Percentiles rank a stretch among this genome's conserved stretches.
Conservation (phyloP, 1,284 basidiomycete species). For the Wolfiporia cocos region DNA sequence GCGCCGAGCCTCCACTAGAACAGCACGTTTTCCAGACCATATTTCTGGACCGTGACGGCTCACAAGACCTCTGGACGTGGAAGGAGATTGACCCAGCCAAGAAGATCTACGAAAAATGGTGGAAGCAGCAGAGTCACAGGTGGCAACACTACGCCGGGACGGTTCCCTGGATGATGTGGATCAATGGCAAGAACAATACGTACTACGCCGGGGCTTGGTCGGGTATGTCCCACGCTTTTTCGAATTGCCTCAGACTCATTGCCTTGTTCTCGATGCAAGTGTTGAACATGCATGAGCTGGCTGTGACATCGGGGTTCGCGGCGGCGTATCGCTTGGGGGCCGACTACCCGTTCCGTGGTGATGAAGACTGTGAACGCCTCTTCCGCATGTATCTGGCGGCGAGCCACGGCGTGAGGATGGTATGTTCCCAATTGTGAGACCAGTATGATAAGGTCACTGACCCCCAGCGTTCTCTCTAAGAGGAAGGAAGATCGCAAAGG, state of each 20-base stretch:
- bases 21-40: constrained; percentile 62
- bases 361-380: constrained; percentile 36
- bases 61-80: constrained; percentile 43
- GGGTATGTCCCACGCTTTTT: constrained; percentile 16
- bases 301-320: constrained; percentile 51
- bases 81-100: constrained; percentile 43
- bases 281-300: constrained; percentile 54
- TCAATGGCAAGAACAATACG: constrained; percentile 47
- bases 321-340: constrained; percentile 56
- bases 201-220: constrained; percentile 38
- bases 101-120: constrained; percentile 51
- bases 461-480: background rate
- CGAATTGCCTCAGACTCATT: too few species aligned
- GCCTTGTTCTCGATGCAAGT: too few species aligned
- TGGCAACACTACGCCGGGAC: constrained; percentile 53
- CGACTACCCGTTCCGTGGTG: constrained; percentile 38
- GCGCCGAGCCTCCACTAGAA: constrained; percentile 26
- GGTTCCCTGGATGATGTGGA: constrained; percentile 56
- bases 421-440: too few species aligned
- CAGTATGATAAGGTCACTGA: background rate
- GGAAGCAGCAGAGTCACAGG: constrained; percentile 56
- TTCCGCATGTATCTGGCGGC: constrained; percentile 42
- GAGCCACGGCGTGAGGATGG: constrained; percentile 30
- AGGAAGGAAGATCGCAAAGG: background rate
- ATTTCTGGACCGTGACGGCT: constrained; percentile 48